phyloP scores from a whole-genome alignment of 208 protist genomes.

The Kentomonas sorsogonicus region DNA sequence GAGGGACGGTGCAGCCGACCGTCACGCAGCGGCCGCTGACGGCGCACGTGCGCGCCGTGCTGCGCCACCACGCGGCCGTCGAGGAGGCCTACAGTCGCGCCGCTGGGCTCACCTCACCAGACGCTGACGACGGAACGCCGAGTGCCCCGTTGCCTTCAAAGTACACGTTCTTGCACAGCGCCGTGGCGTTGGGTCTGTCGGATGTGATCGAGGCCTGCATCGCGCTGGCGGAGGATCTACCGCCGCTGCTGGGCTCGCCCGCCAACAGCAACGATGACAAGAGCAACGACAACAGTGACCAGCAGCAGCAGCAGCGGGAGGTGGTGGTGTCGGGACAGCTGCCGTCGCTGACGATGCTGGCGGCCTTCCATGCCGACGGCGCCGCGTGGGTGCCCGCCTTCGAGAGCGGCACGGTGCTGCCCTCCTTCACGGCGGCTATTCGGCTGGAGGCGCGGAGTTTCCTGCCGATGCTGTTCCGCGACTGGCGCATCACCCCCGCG shows the following conservation, averaged over 20 bases:
- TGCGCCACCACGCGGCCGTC: background rate
- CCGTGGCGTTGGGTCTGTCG: constrained; percentile 41
- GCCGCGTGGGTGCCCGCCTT: constrained; percentile 31
- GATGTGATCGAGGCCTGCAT: constrained; percentile 25
- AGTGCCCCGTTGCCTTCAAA: no score
- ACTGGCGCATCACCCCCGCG: constrained; percentile 32
- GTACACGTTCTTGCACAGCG: constrained; percentile 70
- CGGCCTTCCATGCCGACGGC: constrained; percentile 22
- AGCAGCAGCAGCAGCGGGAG: constrained; percentile 3
- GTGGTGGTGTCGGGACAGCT: constrained; percentile 13
- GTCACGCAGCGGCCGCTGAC: constrained; percentile 7
- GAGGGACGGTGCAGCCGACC: constrained; percentile 14
- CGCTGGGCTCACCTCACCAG: no score
- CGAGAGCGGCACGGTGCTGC: constrained; percentile 22
- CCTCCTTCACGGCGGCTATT: no score
- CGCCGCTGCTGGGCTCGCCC: constrained; percentile 12
- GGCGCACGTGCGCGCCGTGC: constrained; percentile 5
- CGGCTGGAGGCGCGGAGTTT: no score
- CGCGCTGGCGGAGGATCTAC: constrained; percentile 33
- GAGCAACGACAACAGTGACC: background rate
- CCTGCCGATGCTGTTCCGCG: constrained; percentile 36
- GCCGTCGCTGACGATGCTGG: constrained; percentile 43
- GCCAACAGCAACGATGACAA: background rate
- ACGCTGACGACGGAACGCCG: no score
- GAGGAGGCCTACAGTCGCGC: background rate